These are phyloP conservation scores for Madurella mycetomatis DNA, from an alignment of 2,329 filamentous ascomycete genomes.

Conservation along the genomic window DNA sequence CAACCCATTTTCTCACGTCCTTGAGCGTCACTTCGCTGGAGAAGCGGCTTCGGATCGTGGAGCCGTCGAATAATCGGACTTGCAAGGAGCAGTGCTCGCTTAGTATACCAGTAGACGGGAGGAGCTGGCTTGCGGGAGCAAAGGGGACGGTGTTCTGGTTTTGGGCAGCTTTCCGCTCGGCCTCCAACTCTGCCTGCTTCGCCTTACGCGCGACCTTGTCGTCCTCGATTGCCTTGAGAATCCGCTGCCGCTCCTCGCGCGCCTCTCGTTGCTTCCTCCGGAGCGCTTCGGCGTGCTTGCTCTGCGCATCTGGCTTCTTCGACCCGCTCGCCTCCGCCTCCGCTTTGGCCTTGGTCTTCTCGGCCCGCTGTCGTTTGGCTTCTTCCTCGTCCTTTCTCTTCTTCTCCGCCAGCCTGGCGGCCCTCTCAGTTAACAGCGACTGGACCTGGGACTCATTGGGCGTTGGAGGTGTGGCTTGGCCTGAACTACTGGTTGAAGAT, in stretches of 20 bases:
- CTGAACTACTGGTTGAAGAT: slow-evolving; percentile 21
- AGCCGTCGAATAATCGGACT: slow-evolving; percentile 79
- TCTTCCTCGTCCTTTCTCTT: slow-evolving; percentile 43
- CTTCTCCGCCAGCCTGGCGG: slow-evolving; percentile 42
- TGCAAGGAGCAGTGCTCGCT: slow-evolving; percentile 58
- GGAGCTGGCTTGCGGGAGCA: slow-evolving; percentile 32
- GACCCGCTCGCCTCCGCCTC: slow-evolving; percentile 16
- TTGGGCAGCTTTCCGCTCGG: slow-evolving; percentile 27
- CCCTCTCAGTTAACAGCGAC: slow-evolving; percentile 46
- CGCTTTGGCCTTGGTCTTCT: slow-evolving; percentile 37
- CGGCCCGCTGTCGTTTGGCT: slow-evolving; percentile 27
- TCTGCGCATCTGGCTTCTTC: slow-evolving; percentile 36
- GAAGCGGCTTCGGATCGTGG: slow-evolving; percentile 70
- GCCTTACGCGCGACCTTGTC: slow-evolving; percentile 66
- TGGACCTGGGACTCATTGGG: slow-evolving; percentile 24
- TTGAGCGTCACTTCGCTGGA: slow-evolving; percentile 56
- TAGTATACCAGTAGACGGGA: slow-evolving; percentile 16
- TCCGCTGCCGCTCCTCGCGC: slow-evolving; percentile 63
- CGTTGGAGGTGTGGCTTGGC: slow-evolving; percentile 22
- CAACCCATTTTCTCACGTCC: slow-evolving; percentile 74
- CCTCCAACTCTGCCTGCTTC: slow-evolving; percentile 44
- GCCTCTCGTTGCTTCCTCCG: slow-evolving; percentile 63
- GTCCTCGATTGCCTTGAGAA: slow-evolving; percentile 70
- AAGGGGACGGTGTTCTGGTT: slow-evolving; percentile 9
- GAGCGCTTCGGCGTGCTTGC: slow-evolving; percentile 48